A percentile compares a stretch with the other conserved stretches of the same genome.
phyloP scores from a whole-genome alignment of 192 early-diverging fungal species.

The Backusella macrospora region DNA sequence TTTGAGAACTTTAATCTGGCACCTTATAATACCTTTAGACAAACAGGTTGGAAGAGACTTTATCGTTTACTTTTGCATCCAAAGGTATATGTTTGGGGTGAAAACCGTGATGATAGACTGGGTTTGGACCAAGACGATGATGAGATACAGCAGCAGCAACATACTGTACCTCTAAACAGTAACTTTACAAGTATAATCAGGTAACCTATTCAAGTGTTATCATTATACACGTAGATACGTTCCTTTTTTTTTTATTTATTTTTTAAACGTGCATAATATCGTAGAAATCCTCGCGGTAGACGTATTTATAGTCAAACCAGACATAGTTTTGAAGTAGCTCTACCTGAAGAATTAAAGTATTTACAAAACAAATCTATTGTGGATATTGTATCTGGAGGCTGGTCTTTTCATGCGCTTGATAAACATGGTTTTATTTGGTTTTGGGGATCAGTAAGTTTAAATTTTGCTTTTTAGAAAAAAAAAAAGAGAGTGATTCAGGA shows the following conservation, averaged over 20 bases:
- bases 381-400: conserved; percentile 39
- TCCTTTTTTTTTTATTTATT: too few relatives aligned
- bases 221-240: neutral
- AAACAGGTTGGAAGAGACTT: conserved; percentile 37
- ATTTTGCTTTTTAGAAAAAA: too few relatives aligned
- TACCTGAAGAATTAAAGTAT: conserved; percentile 26
- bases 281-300: neutral
- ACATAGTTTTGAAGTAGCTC: neutral
- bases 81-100: conserved; percentile 37
- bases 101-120: conserved; percentile 29
- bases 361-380: conserved; percentile 36
- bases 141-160: neutral
- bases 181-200: neutral
- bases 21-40: conserved; percentile 19
- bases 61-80: conserved; percentile 22
- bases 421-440: conserved; percentile 34
- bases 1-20: conserved; percentile 23
- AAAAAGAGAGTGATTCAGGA: neutral
- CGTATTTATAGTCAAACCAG: neutral
- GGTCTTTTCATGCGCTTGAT: conserved; percentile 44
- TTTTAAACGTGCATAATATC: neutral
- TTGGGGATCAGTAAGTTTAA: conserved; percentile 33
- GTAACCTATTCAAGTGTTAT: neutral
- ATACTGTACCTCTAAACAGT: neutral
- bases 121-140: conserved; percentile 13